Evolutionary conservation across 352 stramenopile species (phyloP), one percentile per base, ranked within the genome.

Genomic region (Phytophthora citricola): DNA sequence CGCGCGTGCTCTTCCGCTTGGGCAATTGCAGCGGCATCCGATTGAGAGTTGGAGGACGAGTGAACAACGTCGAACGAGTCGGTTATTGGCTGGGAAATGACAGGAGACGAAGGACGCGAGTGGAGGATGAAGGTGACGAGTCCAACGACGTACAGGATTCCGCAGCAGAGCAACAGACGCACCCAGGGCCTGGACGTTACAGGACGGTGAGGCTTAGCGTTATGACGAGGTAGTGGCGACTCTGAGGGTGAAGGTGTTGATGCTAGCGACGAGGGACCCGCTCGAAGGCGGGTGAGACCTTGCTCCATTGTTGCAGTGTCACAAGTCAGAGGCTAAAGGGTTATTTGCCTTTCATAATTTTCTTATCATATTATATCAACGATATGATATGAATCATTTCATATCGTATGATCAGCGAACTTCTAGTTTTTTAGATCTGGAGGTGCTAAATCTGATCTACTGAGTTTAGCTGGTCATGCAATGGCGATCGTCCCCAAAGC

Each of bases 1-100:
- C 62, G 67, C 3, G 77, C 77, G 39, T 85, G 75, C n/a, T 69
- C 63, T n/a, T 83, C 69, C 3, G 77, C 77, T 46, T 50, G 27
- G 15, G 45, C 62, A 51, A 65, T 44, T 53, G 62, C 57, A 51
- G 4, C 12, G 10, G 49, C 55, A 38, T 71, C 45, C 38, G 43
- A 51, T 59, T 73, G 43, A 15, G 27, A 50, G 17, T 14, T 65
- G 14, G 59, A 65, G 4, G 34, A 36, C 2, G 14, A 41, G 8
- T 26, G 41, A 17, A 53, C 27, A 6, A 38, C 11, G 15, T 66
- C 39, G 7, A 55, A 5, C 4, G 36, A 7, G 22, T 48, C 24
- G 3, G 70, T 32, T 24, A 22, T 22, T 43, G 29, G 5, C 4
- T 36, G 20, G 3, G 32, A 36, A 36, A 58, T 43, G 27, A 26